These are phyloP conservation scores for Hypomyces rosellus DNA, from an alignment of 2,329 filamentous ascomycete genomes.

Conservation along the genomic window DNA sequence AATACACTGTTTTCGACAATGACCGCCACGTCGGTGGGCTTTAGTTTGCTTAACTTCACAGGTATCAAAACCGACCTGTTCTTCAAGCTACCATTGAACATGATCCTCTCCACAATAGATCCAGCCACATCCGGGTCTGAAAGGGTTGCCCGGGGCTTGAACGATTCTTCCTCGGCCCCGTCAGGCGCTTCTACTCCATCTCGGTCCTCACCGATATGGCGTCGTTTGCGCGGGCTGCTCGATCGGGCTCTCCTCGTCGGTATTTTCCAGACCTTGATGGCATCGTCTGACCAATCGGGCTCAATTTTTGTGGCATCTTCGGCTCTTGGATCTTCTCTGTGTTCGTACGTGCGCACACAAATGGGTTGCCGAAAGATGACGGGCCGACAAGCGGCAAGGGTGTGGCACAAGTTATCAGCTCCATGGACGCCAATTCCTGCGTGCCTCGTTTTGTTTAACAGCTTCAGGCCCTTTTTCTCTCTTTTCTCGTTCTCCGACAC, in stretches of 20 bases:
- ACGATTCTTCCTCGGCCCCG: background rate
- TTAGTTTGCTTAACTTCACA: conserved; percentile 22
- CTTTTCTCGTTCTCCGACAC: conserved; percentile 35
- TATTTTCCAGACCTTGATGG: conserved; percentile 81
- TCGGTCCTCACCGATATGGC: conserved; percentile 13
- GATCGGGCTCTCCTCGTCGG: conserved; percentile 35
- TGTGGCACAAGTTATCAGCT: conserved; percentile 71
- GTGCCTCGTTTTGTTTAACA: conserved; percentile 18
- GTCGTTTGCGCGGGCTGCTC: conserved; percentile 30
- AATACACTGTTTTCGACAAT: conserved; percentile 58
- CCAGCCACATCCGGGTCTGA: conserved; percentile 27
- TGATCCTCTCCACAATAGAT: conserved; percentile 27
- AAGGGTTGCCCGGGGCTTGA: conserved; percentile 8
- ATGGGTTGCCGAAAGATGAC: conserved; percentile 85
- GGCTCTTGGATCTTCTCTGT: conserved; percentile 39
- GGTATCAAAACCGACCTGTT: conserved; percentile 19
- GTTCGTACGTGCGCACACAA: conserved; percentile 65
- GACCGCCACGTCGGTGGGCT: conserved; percentile 40
- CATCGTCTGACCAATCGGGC: conserved; percentile 69
- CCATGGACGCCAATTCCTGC: conserved; percentile 63
- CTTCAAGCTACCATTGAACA: conserved; percentile 29
- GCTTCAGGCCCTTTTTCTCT: conserved; percentile 31
- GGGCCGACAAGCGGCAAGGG: conserved; percentile 71
- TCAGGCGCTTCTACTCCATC: background rate
- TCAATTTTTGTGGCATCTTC: conserved; percentile 22